A percentile compares a stretch with the other conserved stretches of the same genome.
Evolutionary conservation across 768 basidiomycete species (phyloP).

Genomic region (Termitomyces sp.): DNA sequence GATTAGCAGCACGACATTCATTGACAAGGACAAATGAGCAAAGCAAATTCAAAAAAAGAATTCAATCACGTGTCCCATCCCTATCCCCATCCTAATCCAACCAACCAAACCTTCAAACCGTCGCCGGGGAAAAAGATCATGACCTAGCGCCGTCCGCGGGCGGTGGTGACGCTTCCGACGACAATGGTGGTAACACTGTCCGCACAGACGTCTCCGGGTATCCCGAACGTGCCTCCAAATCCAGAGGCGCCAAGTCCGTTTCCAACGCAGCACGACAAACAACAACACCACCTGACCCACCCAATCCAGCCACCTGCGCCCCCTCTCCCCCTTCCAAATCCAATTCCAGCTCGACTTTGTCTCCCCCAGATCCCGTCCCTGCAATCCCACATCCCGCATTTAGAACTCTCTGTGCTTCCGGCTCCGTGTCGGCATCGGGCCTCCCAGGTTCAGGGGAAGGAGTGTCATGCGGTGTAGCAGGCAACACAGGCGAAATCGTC

Average conservation of each 20-base stretch:
- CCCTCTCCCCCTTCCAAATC: constrained; percentile 2
- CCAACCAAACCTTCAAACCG: too few relatives aligned
- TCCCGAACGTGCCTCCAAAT: background rate
- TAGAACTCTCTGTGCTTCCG: background rate
- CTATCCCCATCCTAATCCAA: background rate
- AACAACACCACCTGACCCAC: constrained; percentile 8
- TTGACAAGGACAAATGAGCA: background rate
- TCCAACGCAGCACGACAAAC: background rate
- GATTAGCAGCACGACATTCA: too few relatives aligned
- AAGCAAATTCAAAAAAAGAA: too few relatives aligned
- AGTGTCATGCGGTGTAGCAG: constrained; percentile 7
- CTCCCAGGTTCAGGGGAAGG: constrained; percentile 5
- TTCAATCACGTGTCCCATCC: background rate
- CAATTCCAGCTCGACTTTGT: background rate
- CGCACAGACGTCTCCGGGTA: background rate
- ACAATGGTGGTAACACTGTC: background rate
- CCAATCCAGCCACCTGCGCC: constrained; percentile 1
- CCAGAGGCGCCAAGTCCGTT: background rate
- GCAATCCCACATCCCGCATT: background rate
- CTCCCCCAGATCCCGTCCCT: background rate
- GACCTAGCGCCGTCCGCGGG: background rate
- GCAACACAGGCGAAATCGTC: constrained; percentile 5
- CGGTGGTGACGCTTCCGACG: background rate
- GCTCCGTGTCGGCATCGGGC: constrained; percentile 1
- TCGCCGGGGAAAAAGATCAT: background rate